A percentile compares a stretch with the other conserved stretches of the same genome.
phyloP scores from a whole-genome alignment of 345 rosid genomes.

The Aquilaria yunnanensis region DNA sequence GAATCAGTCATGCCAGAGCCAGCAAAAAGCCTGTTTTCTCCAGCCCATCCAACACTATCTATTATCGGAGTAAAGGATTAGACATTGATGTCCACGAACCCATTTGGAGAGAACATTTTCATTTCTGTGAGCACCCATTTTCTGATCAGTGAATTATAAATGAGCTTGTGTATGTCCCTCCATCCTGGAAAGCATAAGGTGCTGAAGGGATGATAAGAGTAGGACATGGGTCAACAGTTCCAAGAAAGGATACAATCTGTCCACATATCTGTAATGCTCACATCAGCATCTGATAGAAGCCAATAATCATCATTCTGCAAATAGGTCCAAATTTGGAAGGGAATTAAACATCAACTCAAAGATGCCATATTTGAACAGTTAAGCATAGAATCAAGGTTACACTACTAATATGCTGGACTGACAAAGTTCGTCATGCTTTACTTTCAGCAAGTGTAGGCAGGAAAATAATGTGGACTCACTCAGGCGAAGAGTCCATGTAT shows the following conservation, averaged over 20 bases:
- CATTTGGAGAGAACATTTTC: too few relatives aligned
- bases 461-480: too few relatives aligned
- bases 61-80: constrained; percentile 41
- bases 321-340: not conserved
- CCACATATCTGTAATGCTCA: constrained; percentile 96
- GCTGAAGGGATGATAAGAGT: not conserved
- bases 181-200: not conserved
- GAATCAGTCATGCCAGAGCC: constrained; percentile 59
- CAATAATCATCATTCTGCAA: constrained; percentile 91
- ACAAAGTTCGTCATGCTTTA: too few relatives aligned
- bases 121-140: too few relatives aligned
- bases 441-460: too few relatives aligned
- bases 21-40: constrained; percentile 26
- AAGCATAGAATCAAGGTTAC: too few relatives aligned
- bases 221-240: constrained; percentile 8
- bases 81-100: not conserved
- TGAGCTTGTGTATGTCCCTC: too few relatives aligned
- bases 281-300: constrained; percentile 75
- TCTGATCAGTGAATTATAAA: too few relatives aligned
- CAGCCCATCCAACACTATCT: constrained; percentile 69
- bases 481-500: too few relatives aligned
- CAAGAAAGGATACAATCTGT: constrained; percentile 76
- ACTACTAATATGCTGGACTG: too few relatives aligned
- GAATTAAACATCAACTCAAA: too few relatives aligned
- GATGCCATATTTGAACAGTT: too few relatives aligned